Percentiles rank a stretch among this genome's conserved stretches.
phyloP scores from a whole-genome alignment of 2,329 filamentous ascomycete genomes.

The Colletotrichum echinochloae region DNA sequence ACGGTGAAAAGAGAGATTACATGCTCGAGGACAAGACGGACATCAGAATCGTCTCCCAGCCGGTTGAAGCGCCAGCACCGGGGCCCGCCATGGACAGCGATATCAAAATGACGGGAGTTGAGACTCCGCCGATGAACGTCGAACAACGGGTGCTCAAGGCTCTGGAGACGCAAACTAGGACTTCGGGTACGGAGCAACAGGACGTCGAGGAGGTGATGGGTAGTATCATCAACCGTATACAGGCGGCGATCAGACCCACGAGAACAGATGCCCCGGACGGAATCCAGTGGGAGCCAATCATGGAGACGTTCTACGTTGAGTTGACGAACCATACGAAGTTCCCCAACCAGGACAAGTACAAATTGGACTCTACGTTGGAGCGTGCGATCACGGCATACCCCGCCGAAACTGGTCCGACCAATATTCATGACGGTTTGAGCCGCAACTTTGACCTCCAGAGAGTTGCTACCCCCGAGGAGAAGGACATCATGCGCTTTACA shows the following conservation, averaged over 20 bases:
- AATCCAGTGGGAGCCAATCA: slow-evolving; percentile 85
- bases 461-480: slow-evolving; percentile 61
- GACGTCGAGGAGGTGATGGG: slow-evolving; percentile 97
- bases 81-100: slow-evolving; percentile 37
- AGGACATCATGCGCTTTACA: slow-evolving; percentile 72
- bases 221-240: slow-evolving; percentile 90
- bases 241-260: slow-evolving; percentile 84
- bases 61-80: slow-evolving; percentile 42
- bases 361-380: slow-evolving; percentile 63
- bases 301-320: slow-evolving; percentile 75
- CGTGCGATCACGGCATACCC: slow-evolving; percentile 72
- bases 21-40: slow-evolving; percentile 27
- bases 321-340: slow-evolving; percentile 71
- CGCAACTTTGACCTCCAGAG: slow-evolving; percentile 85
- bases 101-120: slow-evolving; percentile 20
- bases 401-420: slow-evolving; percentile 61
- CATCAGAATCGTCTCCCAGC: slow-evolving; percentile 23
- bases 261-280: slow-evolving; percentile 70
- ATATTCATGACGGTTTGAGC: slow-evolving; percentile 87
- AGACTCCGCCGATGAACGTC: slow-evolving; percentile 44
- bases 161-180: slow-evolving; percentile 59
- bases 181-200: slow-evolving; percentile 78
- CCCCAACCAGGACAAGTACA: slow-evolving; percentile 52
- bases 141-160: slow-evolving; percentile 60
- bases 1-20: slow-evolving; percentile 50